Evolutionary conservation across 2,329 filamentous ascomycete genomes (phyloP), one percentile per base, ranked within the genome.

Genomic region (Aureobasidium uvarum): DNA sequence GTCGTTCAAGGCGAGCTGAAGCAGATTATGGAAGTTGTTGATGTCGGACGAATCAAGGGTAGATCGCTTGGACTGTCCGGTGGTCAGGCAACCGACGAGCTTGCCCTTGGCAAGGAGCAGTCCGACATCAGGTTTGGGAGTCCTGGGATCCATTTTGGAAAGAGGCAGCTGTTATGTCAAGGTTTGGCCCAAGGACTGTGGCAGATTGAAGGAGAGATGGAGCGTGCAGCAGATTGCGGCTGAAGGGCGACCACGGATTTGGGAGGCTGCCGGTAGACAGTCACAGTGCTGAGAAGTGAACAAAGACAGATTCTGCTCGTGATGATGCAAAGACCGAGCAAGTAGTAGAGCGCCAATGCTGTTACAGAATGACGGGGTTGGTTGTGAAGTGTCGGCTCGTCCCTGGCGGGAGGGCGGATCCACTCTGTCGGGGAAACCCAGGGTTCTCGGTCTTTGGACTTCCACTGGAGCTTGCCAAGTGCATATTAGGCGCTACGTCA

Each of bases 61-160:
- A 8, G 60, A 64, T 38, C 60, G 33, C 50, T 46, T 64, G 38
- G 60, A 54, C 18, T 64, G 48, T 6, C 60, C 60, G 14, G 60
- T 60, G 5, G 59, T 58, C 33, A 60, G 38, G 39, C 62, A 66
- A 20, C 38, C 59, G 31, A 52, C 56, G 28, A 67, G 52, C 39
- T 64, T 56, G n/a, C 63, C 66, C 43, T 66, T 64, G 28, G 64
- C 52, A 16, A 67, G 52, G 14, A 65, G 52, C 13, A 45, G 38
- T 28, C 14, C 60, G 14, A 64, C 60, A 45, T 66, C 55, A 14
- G 45, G 20, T 41, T 65, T 62, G 39, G 50, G 63, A 7, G 55
- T 20, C 25, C 33, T 38, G 6, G 36, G n/a, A 41, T 63, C 59
- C 62, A 64, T 56, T 8, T 11, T 50, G 1, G 25, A 14, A 39